Base-by-base conservation (phyloP, 495 filamentous ascomycete genomes). In the Talaromyces stipitatus region DNA sequence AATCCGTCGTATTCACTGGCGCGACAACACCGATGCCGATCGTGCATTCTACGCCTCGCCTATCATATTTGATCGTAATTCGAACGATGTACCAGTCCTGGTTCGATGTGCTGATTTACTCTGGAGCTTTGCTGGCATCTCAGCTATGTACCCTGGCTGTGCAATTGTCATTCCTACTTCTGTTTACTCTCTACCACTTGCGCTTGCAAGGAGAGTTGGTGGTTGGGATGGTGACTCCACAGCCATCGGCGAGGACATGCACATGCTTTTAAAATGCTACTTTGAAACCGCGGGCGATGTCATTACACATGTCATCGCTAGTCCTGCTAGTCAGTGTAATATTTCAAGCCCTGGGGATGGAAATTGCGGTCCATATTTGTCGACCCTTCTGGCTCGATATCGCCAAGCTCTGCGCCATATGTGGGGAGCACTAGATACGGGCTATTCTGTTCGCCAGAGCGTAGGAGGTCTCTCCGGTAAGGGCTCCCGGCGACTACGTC, bases 241-340 rank as follows among this genome's bases (percentile, higher is more conserved):
- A 33, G 83, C 85, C 12, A 87, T 88, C 57, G 85, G 85, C 50
- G 85, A 88, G 64, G 85, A 88, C 61, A 69, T 88, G 65, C 85
- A 88, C 69, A 88, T 88, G 85, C 83, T 86, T 57, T 71, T 87
- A 50, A 87, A 88, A 69, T 88, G 85, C 71, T 88, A 87, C 69
- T 87, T 87, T 55, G 82, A 82, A 4, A 76, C 85, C 1, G 82
- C 81, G 27, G 84, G 85, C 9, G 82, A 85, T 58, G 56, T 88
- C 36, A 78, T 82, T 18, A 66, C 67, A 5, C 66, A 63, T 14
- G 63, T 71, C 8, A 72, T 88, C 18, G 67, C 81, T 61, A 78
- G 80, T 57, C 83, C 85, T 1, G 83, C 84, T 45, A 87, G 85
- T 62, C 83, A 86, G 56, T 85, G 80, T 68, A 87, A 88, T 57